Conservation (phyloP, 2,329 filamentous ascomycete genomes). For the Teratosphaeria epicoccoides region DNA sequence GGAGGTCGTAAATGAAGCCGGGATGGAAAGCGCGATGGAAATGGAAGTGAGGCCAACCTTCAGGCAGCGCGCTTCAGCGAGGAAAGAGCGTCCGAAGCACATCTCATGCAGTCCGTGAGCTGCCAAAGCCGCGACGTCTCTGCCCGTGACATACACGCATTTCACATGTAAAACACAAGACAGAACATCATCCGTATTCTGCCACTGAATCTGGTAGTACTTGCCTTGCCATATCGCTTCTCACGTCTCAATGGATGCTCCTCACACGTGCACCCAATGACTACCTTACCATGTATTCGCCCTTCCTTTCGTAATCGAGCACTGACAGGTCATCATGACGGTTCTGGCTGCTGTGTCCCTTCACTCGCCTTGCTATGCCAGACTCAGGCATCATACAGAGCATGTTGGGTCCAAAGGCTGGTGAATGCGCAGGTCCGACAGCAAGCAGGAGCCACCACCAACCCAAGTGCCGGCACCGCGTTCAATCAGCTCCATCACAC, state of each 20-base stretch:
- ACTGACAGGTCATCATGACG: no score
- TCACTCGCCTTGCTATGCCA: no score
- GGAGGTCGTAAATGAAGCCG: no score
- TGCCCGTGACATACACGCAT: no score
- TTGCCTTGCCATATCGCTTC: not conserved
- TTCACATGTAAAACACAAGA: not conserved
- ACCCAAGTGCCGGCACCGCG: not conserved
- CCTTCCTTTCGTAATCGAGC: not conserved
- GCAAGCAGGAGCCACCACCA: not conserved
- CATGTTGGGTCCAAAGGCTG: no score
- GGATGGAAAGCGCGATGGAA: not conserved
- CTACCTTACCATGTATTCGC: not conserved
- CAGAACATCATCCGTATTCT: no score
- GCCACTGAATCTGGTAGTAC: not conserved
- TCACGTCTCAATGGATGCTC: not conserved
- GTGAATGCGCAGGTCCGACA: not conserved
- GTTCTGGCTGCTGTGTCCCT: no score
- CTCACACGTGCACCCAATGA: not conserved
- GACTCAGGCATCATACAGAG: no score
- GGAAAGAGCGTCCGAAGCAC: not conserved
- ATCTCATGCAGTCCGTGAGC: not conserved
- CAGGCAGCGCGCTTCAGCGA: not conserved
- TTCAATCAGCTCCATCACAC: not conserved
- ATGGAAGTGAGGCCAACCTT: not conserved
- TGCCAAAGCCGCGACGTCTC: not conserved